Conservation (phyloP, 2,329 filamentous ascomycete species). For the Hansfordia pulvinata region DNA sequence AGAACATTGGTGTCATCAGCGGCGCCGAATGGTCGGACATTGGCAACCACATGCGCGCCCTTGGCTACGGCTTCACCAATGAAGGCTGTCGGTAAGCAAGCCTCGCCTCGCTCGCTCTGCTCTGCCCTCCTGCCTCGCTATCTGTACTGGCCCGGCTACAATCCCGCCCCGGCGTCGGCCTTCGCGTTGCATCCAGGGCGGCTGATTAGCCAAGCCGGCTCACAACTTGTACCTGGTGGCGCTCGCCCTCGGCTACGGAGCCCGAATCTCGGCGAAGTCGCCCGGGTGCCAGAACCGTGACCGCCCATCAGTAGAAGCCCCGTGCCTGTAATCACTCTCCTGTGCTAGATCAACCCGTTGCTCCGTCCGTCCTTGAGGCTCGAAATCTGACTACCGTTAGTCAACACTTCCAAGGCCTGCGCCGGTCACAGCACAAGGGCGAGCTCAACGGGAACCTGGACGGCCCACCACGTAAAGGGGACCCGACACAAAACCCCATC, state of each 20-base stretch:
- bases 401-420: slow-evolving; percentile 47
- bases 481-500: slow-evolving; percentile 43
- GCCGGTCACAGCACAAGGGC: slow-evolving; percentile 38
- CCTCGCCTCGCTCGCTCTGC: no score
- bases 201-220: no score
- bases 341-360: no score
- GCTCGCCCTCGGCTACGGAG: no score
- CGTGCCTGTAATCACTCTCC: neutral
- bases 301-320: neutral
- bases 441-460: slow-evolving; percentile 25
- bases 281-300: no score
- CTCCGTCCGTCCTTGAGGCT: slow-evolving; percentile 1
- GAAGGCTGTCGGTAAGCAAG: slow-evolving; percentile 51
- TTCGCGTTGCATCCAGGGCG: neutral
- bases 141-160: slow-evolving; percentile 1
- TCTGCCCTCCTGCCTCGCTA: slow-evolving; percentile 3
- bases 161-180: neutral
- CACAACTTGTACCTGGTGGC: no score
- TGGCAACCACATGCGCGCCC: slow-evolving; percentile 42
- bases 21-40: slow-evolving; percentile 49
- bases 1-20: slow-evolving; percentile 50
- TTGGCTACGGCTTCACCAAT: slow-evolving; percentile 51
- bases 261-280: no score
- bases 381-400: slow-evolving; percentile 17
- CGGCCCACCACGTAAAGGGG: slow-evolving; percentile 23